Conservation (phyloP, 1,284 basidiomycete species). For the Inonotus obliquus region DNA sequence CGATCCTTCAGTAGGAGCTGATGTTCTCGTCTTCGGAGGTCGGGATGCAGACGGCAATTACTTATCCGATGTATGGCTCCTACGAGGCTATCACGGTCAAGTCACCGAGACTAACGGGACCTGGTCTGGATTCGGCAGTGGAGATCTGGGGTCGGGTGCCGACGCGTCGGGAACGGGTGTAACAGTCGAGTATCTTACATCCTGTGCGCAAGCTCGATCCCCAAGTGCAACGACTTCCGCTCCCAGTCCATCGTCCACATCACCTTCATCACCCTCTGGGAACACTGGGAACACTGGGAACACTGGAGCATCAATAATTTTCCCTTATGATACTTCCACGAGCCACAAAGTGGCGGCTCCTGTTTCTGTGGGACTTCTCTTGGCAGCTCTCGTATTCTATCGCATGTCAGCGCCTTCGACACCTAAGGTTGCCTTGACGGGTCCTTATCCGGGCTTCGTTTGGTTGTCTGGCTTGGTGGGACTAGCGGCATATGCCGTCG, state of each 20-base stretch:
- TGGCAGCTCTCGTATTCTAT: slow-evolving; percentile 49
- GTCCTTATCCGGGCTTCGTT: slow-evolving; percentile 28
- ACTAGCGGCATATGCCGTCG: slow-evolving; percentile 52
- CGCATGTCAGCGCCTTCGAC: slow-evolving; percentile 43
- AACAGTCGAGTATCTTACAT: slow-evolving; percentile 49
- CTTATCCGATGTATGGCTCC: slow-evolving; percentile 69
- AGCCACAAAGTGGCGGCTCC: slow-evolving; percentile 63
- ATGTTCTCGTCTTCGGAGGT: slow-evolving; percentile 77
- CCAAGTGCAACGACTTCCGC: slow-evolving; percentile 25
- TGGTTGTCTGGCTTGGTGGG: slow-evolving; percentile 37
- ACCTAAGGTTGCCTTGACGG: slow-evolving; percentile 17
- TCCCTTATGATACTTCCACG: slow-evolving; percentile 47
- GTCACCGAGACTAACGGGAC: slow-evolving; percentile 47
- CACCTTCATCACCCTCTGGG: slow-evolving; percentile 15
- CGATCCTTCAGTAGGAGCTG: slow-evolving; percentile 46
- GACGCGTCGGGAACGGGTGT: slow-evolving; percentile 66
- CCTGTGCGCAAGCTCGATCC: slow-evolving; percentile 47
- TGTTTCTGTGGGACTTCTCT: slow-evolving; percentile 54
- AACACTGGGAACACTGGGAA: slow-evolving; percentile 15
- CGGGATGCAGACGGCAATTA: slow-evolving; percentile 60
- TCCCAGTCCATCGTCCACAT: slow-evolving; percentile 22
- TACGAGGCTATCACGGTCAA: slow-evolving; percentile 61
- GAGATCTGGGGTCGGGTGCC: slow-evolving; percentile 52
- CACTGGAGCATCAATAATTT: not conserved
- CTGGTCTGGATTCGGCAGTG: slow-evolving; percentile 63